Evolutionary conservation across 345 rosid genomes (phyloP).

Genomic region (Melastoma malabathricum): DNA sequence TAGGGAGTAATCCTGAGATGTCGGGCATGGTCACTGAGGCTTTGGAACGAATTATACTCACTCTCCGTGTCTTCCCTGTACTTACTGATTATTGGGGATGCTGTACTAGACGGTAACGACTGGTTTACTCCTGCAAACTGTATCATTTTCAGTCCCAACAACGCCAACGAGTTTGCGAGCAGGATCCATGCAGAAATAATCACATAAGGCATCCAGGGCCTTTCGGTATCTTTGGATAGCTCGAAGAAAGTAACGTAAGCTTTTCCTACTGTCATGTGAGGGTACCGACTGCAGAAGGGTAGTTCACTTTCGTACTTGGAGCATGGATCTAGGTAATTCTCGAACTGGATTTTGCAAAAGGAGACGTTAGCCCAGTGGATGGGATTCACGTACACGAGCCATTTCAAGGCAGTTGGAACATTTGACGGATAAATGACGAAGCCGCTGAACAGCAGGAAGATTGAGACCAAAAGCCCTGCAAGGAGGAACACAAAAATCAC

Average conservation of each 20-base stretch:
- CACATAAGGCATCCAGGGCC: slow-evolving; percentile 15
- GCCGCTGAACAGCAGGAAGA: slow-evolving; percentile 19
- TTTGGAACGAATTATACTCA: slow-evolving; percentile 4
- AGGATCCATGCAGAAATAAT: slow-evolving; percentile 13
- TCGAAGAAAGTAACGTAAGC: slow-evolving; percentile 15
- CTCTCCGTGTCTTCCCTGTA: slow-evolving; percentile 4
- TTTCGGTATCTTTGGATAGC: slow-evolving; percentile 13
- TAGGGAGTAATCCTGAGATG: neutral
- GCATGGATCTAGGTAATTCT: slow-evolving; percentile 12
- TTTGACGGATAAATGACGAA: slow-evolving; percentile 19
- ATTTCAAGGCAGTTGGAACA: slow-evolving; percentile 20
- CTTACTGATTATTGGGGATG: slow-evolving; percentile 3
- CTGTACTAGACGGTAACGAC: slow-evolving; percentile 12
- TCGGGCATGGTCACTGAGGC: slow-evolving; percentile 1
- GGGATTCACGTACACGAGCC: slow-evolving; percentile 18
- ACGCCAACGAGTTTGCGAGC: slow-evolving; percentile 14
- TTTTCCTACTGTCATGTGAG: slow-evolving; percentile 18
- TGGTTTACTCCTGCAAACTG: slow-evolving; percentile 14
- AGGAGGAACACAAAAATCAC: neutral
- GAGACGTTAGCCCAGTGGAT: slow-evolving; percentile 19
- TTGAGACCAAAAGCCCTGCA: slow-evolving; percentile 18
- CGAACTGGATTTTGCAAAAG: slow-evolving; percentile 18
- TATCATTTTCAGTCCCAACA: slow-evolving; percentile 15
- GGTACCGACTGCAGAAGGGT: slow-evolving; percentile 20
- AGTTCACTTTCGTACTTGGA: slow-evolving; percentile 11